Evolutionary conservation across 2,329 filamentous ascomycete genomes (phyloP), one percentile per base, ranked within the genome.

Genomic region (Didymellaceae sp.): DNA sequence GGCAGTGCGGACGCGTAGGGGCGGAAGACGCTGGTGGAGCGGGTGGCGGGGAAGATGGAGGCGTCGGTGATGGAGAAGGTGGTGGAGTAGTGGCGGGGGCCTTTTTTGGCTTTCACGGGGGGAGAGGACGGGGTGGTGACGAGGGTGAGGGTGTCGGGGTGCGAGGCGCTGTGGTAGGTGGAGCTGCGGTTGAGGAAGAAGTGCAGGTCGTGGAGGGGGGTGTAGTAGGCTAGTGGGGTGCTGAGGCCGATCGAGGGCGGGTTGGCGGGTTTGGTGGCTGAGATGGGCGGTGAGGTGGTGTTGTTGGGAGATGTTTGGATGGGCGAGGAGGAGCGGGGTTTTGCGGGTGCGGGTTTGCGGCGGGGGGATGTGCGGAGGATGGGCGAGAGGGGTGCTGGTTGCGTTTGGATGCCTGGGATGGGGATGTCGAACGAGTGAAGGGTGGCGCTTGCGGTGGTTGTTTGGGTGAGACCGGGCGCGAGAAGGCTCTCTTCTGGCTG

Each of bases 201-300:
- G 10, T 63, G 34, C 2, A 80, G 65, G 26, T 72, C 66, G 32
- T 72, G 65, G 0, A 80, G 69, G 0, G 77, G 74, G 0, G 72
- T 74, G 65, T 78, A 80, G 66, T 80, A 80, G 5, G 72, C 67
- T n/a, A 74, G 56, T 0, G 69, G 57, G 0, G 78, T 78, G 1
- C 64, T 65, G 28, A 75, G 61, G 34, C 77, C 77, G 37, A 71
- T 63, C n/a, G 62, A 64, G 4, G 69, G 66, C 11, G 26, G 41
- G 1, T 54, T 5, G 35, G 14, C 10, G 26, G 52, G 25, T 16
- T 43, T 28, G 16, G 34, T 8, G 18, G 47, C 26, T 17, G 42
- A 49, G 6, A 26, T 5, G n/a, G 4, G 57, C 52, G 6, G 34
- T 44, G 52, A 53, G 17, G 59, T 50, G 30, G 52, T 39, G 37